These are phyloP conservation scores for Neocallimastix lanati DNA, from an alignment of 192 early-diverging fungal species.

Conservation along the genomic window DNA sequence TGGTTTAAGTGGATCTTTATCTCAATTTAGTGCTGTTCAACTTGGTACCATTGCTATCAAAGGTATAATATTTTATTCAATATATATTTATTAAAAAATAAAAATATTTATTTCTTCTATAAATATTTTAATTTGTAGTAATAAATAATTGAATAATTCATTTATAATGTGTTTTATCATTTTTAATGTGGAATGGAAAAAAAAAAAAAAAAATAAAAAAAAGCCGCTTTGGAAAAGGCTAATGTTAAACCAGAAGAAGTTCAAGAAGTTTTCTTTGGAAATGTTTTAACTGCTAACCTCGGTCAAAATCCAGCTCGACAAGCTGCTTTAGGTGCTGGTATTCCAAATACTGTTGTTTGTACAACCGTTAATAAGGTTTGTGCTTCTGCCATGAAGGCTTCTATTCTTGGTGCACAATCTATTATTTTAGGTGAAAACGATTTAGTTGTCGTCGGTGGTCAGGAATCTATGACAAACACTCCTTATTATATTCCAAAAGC, in stretches of 20 bases:
- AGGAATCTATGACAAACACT: conserved; percentile 92
- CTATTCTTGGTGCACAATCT: conserved; percentile 75
- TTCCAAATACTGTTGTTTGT: conserved; percentile 63
- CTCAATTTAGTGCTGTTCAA: conserved; percentile 60
- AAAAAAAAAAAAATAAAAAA: no score
- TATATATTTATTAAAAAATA: no score
- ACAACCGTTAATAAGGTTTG: conserved; percentile 98
- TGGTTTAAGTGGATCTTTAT: conserved; percentile 72
- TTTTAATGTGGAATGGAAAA: no score
- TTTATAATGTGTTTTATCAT: no score
- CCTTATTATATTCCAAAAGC: conserved; percentile 69
- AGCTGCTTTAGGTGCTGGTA: conserved; percentile 64
- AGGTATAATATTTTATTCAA: conserved; percentile 19
- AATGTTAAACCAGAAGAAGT: conserved; percentile 60
- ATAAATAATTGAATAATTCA: no score
- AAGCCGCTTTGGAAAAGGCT: conserved; percentile 28
- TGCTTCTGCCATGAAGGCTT: conserved; percentile 93
- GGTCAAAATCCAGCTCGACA: conserved; percentile 91
- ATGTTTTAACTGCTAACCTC: conserved; percentile 71
- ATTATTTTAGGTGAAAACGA: conserved; percentile 58
- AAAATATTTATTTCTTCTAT: no score
- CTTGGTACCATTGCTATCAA: conserved; percentile 79
- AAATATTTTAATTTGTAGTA: no score
- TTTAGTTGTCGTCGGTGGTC: conserved; percentile 80
- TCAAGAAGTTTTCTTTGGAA: conserved; percentile 91